These are phyloP conservation scores for Microbotryum violaceum DNA, from an alignment of 1,284 basidiomycete genomes.

Conservation along the genomic window DNA sequence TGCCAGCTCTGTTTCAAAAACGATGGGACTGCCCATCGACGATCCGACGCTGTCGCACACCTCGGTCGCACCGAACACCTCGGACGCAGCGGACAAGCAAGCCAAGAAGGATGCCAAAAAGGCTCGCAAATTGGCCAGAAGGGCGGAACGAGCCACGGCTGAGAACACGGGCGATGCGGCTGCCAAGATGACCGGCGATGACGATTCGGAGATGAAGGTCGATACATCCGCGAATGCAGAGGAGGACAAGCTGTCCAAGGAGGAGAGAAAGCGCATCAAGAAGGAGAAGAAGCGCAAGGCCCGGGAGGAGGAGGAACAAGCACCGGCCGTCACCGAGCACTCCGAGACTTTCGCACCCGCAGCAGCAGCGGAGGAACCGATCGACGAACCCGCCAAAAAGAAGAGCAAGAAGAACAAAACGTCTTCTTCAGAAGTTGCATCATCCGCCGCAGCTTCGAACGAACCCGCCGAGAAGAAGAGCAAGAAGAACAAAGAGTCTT, in stretches of 20 bases:
- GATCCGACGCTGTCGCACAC: slow-evolving; percentile 11
- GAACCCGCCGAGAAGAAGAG: slow-evolving; percentile 34
- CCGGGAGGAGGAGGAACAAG: slow-evolving; percentile 14
- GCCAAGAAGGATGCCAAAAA: slow-evolving; percentile 29
- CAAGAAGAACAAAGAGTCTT: slow-evolving; percentile 37
- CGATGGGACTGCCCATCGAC: slow-evolving; percentile 1
- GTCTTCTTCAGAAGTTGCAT: slow-evolving; percentile 8
- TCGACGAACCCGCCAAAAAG: slow-evolving; percentile 28
- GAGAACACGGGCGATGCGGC: slow-evolving; percentile 2
- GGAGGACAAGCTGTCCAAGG: slow-evolving; percentile 3
- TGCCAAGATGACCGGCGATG: slow-evolving; percentile 2
- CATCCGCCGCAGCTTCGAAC: slow-evolving; percentile 22
- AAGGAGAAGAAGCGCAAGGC: slow-evolving; percentile 32
- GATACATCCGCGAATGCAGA: slow-evolving; percentile 53
- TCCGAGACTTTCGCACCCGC: slow-evolving; percentile 26
- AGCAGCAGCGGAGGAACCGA: slow-evolving; percentile 33
- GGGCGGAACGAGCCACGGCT: slow-evolving; percentile 8
- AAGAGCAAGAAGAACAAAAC: slow-evolving; percentile 39
- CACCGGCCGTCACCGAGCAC: slow-evolving; percentile 11
- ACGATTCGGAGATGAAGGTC: slow-evolving; percentile 62
- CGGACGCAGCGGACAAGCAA: slow-evolving; percentile 5
- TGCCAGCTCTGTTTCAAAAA: slow-evolving; percentile 19
- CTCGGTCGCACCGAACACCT: neutral
- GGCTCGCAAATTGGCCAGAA: slow-evolving; percentile 17
- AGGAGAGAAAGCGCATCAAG: slow-evolving; percentile 34